Evolutionary conservation across 2,329 filamentous ascomycete genomes (phyloP).

Genomic region (Pyrenochaeta sp.): DNA sequence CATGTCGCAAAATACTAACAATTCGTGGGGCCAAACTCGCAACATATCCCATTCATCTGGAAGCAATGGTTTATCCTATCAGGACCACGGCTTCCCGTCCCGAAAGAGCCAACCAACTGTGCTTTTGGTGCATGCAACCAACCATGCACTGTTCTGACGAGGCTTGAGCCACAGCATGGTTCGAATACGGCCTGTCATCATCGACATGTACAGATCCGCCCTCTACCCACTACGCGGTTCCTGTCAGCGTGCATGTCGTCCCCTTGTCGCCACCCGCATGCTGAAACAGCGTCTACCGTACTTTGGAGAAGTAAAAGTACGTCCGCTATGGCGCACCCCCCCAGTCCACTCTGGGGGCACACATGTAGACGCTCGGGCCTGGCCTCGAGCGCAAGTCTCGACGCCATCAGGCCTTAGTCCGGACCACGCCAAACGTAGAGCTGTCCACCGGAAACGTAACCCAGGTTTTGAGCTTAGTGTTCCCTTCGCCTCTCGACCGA

Average conservation of each 20-base stretch:
- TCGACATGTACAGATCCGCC: slow-evolving; percentile 16
- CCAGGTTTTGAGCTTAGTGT: slow-evolving; percentile 23
- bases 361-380: slow-evolving; percentile 22
- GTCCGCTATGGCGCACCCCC: slow-evolving; percentile 23
- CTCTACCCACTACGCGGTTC: slow-evolving; percentile 15
- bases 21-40: too few species aligned
- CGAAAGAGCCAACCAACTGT: slow-evolving; percentile 8
- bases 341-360: slow-evolving; percentile 17
- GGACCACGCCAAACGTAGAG: slow-evolving; percentile 29
- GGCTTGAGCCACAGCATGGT: slow-evolving; percentile 33
- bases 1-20: too few species aligned
- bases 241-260: slow-evolving; percentile 39
- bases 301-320: slow-evolving; percentile 28
- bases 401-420: slow-evolving; percentile 17
- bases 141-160: slow-evolving; percentile 24
- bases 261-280: slow-evolving; percentile 30
- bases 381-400: slow-evolving; percentile 16
- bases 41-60: too few species aligned
- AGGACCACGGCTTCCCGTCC: neutral
- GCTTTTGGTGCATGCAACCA: slow-evolving; percentile 21
- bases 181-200: slow-evolving; percentile 18
- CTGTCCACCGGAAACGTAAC: slow-evolving; percentile 24
- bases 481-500: slow-evolving; percentile 22
- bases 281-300: slow-evolving; percentile 40
- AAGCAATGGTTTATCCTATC: too few species aligned